phyloP scores from a whole-genome alignment of 331 rosid genomes.

The Phaseolus coccineus region DNA sequence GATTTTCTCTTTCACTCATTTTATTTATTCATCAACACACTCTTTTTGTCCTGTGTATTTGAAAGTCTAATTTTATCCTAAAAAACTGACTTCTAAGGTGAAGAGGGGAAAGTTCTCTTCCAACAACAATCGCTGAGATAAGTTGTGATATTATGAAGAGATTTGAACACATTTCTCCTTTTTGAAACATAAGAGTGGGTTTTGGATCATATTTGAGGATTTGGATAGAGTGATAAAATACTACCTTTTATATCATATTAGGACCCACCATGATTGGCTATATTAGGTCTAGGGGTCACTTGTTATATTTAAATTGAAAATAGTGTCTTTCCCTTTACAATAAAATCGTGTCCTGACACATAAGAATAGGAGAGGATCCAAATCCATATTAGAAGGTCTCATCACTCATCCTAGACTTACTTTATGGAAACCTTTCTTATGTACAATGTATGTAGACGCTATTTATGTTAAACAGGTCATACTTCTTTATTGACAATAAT shows the following conservation, averaged over 20 bases:
- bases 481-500: conserved; percentile 35
- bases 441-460: conserved; percentile 51
- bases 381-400: conserved; percentile 26
- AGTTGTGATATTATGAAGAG: too few relatives aligned
- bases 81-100: too few relatives aligned
- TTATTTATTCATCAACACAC: too few relatives aligned
- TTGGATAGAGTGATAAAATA: conserved; percentile 7
- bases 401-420: conserved; percentile 32
- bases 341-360: not conserved
- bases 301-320: not conserved
- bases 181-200: conserved; percentile 31
- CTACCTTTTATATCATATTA: not conserved
- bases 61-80: too few relatives aligned
- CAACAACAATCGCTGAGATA: too few relatives aligned
- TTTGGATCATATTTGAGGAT: conserved; percentile 4
- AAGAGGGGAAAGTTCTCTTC: too few relatives aligned
- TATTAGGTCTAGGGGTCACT: not conserved
- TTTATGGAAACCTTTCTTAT: conserved; percentile 35
- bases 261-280: conserved; percentile 26
- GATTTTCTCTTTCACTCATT: not conserved
- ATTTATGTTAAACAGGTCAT: conserved; percentile 23
- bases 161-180: too few relatives aligned
- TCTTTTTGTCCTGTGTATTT: not conserved
- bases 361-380: conserved; percentile 16
- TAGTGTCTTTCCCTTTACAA: not conserved